Base-by-base conservation (phyloP, 768 basidiomycete genomes). In the Russula abietina region DNA sequence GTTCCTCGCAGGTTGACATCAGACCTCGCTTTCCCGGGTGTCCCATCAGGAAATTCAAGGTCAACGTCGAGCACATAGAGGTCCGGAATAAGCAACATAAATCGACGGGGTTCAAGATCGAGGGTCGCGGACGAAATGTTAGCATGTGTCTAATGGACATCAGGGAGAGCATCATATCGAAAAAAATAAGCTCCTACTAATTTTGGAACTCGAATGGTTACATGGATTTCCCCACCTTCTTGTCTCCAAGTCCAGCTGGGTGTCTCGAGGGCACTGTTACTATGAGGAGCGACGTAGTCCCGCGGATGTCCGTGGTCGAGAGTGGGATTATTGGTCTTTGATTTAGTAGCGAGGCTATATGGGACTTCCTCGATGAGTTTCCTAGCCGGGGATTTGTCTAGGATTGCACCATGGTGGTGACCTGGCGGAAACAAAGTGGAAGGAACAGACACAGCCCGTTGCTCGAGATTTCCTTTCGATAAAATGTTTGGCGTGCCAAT, bases 401-500 rank as follows among this genome's bases (percentile, higher is more conserved):
- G 6, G 16, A 48, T 17, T 41, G 67, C 57, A 57, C 59, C 68
- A 48, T 70, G 64, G 7, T 58, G 66, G 60, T 68, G 72, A 22
- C 60, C 68, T 7, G 67, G 67, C 1, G 73, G 70, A 60, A 75
- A 76, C 24, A 83, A 73, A 5, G 74, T 67, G 22, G 76, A 67
- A 5, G 87, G 86, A 28, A 91, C 76, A 46, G 76, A 70, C 1
- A 84, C 84, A 14, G 79, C 80, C 38, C 89, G 83, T 16, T 83
- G 79, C 30, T 70, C 69, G 2, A 86, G 80, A 68, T 78, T 81
- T n/a, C 90, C 90, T 71, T 92, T 93, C 57, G 84, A 84, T 3
- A 80, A 74, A 57, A 93, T 89, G 72, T 92, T 93, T 6, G 90
- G 90, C 0, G 81, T 87, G 26, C 80, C 80, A 63, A 92, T 83